Evolutionary conservation across 805 yeast species (phyloP).

Genomic region (Lipomyces lipofer): DNA sequence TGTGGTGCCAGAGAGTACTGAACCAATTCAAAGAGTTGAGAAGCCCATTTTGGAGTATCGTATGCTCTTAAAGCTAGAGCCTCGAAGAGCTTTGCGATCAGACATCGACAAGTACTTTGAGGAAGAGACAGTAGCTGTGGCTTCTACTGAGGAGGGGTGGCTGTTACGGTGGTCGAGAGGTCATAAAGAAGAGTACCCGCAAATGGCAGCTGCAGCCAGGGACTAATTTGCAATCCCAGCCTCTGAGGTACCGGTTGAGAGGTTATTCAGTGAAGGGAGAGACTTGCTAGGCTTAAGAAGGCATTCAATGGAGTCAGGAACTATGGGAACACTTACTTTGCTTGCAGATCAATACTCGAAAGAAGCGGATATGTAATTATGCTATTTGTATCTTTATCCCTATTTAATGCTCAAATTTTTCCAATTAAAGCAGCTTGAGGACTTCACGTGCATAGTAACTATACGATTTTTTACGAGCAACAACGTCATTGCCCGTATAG

Average conservation of each 20-base stretch:
- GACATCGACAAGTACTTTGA: neutral
- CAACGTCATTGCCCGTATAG: neutral
- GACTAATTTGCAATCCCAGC: neutral
- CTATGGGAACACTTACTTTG: neutral
- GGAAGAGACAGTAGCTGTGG: neutral
- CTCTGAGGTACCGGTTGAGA: constrained; percentile 1
- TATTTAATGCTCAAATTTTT: too few relatives aligned
- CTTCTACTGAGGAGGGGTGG: neutral
- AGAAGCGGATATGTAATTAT: neutral
- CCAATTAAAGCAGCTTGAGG: neutral
- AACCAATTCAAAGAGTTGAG: neutral
- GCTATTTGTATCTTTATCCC: too few relatives aligned
- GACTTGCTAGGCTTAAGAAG: neutral
- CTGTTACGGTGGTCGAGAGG: neutral
- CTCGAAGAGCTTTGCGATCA: neutral
- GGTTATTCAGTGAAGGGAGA: neutral
- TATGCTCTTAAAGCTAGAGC: neutral
- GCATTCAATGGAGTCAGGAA: neutral
- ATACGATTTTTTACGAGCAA: neutral
- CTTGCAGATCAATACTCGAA: neutral
- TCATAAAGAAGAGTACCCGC: neutral
- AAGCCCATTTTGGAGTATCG: neutral
- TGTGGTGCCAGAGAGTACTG: neutral
- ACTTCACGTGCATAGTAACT: constrained; percentile 1
- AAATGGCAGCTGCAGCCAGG: neutral